Evolutionary conservation across 805 yeast species (phyloP).

Genomic region (Candida palmyrensis): DNA sequence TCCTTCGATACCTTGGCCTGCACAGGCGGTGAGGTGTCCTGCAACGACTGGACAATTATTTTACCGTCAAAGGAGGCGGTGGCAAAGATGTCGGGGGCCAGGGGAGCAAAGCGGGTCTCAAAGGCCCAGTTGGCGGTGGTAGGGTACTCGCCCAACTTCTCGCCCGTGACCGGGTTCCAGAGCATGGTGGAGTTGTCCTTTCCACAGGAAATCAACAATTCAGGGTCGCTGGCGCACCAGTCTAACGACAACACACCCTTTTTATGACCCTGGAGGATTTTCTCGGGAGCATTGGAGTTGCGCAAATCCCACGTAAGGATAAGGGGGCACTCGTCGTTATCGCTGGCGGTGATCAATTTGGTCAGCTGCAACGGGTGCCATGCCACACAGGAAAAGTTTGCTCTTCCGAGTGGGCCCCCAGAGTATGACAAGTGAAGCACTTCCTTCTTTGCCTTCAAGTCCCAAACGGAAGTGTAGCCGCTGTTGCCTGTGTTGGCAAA

Average conservation of each 20-base stretch:
- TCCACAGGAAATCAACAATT: slow-evolving; percentile 81
- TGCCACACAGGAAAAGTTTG: slow-evolving; percentile 73
- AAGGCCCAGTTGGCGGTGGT: slow-evolving; percentile 92
- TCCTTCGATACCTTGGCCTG: slow-evolving; percentile 38
- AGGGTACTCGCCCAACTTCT: slow-evolving; percentile 80
- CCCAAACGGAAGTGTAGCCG: slow-evolving; percentile 92
- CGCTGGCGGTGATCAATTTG: slow-evolving; percentile 81
- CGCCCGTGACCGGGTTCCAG: slow-evolving; percentile 85
- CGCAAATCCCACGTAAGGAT: slow-evolving; percentile 91
- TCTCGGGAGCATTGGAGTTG: slow-evolving; percentile 88
- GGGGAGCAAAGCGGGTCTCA: slow-evolving; percentile 82
- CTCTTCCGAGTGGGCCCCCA: slow-evolving; percentile 44
- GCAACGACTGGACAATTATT: slow-evolving; percentile 76
- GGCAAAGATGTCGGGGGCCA: slow-evolving; percentile 85
- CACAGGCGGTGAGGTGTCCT: slow-evolving; percentile 69
- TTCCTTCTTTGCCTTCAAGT: slow-evolving; percentile 79
- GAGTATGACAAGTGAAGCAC: slow-evolving; percentile 79
- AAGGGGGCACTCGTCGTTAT: slow-evolving; percentile 72
- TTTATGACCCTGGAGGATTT: slow-evolving; percentile 68
- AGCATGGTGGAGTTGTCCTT: slow-evolving; percentile 81
- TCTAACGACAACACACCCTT: slow-evolving; percentile 87
- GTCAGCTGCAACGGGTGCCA: slow-evolving; percentile 96
- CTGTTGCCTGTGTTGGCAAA: slow-evolving; percentile 85
- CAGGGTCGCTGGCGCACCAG: slow-evolving; percentile 86
- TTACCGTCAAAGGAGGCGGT: slow-evolving; percentile 85